Evolutionary conservation across 2,329 filamentous ascomycete genomes (phyloP).

Genomic region (Cladosporium sp.): DNA sequence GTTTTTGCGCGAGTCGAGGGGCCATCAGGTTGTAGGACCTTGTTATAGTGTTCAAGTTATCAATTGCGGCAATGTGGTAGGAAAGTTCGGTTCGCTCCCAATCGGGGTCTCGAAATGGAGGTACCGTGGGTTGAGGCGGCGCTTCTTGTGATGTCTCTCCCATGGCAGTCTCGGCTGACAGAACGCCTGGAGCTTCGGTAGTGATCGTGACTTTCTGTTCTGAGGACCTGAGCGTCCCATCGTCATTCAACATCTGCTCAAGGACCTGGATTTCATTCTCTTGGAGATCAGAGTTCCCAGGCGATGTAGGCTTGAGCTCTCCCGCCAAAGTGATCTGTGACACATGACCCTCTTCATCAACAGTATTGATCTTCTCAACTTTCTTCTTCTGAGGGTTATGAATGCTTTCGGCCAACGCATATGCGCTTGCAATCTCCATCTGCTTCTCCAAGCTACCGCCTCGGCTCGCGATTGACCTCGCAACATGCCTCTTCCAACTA

Average conservation of each 20-base stretch:
- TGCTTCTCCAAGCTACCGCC: constrained; percentile 73
- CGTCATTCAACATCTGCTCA: constrained; percentile 30
- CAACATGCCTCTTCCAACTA: constrained; percentile 82
- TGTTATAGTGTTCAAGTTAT: constrained; percentile 71
- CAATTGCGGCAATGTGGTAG: constrained; percentile 72
- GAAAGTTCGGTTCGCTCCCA: constrained; percentile 70
- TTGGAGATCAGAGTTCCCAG: constrained; percentile 6
- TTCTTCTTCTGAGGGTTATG: constrained; percentile 49
- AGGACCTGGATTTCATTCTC: constrained; percentile 34
- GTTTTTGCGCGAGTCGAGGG: constrained; percentile 85
- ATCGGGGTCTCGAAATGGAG: constrained; percentile 67
- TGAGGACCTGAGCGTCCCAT: constrained; percentile 22
- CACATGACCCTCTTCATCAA: constrained; percentile 44
- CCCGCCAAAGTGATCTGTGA: constrained; percentile 45
- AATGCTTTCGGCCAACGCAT: constrained; percentile 68
- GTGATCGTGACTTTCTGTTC: constrained; percentile 20
- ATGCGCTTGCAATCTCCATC: constrained; percentile 63
- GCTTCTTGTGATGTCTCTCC: neutral
- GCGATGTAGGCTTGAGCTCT: constrained; percentile 33
- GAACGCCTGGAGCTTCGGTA: constrained; percentile 14
- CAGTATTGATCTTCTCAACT: constrained; percentile 41
- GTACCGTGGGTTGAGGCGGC: constrained; percentile 17
- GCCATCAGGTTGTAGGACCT: constrained; percentile 94
- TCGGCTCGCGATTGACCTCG: constrained; percentile 68
- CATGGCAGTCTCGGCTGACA: neutral